Percentiles rank a stretch among this genome's conserved stretches.
Conservation (phyloP, 805 yeast genomes). For the Candida sakaeoensis region DNA sequence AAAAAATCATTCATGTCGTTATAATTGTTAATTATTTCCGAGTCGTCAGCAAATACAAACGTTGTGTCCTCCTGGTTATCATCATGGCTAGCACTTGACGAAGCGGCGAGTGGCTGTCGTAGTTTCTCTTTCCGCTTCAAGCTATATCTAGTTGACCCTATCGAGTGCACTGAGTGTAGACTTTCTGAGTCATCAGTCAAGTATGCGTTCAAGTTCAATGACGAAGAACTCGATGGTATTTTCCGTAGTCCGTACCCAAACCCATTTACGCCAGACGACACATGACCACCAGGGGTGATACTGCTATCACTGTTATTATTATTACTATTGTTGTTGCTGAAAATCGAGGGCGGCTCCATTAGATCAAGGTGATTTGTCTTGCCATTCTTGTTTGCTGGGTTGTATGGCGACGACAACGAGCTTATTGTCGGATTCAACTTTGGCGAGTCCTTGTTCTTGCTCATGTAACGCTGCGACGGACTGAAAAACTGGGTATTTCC, state of each 20-base stretch:
- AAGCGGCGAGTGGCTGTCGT: not conserved
- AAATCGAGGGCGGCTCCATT: conserved; percentile 37
- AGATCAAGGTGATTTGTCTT: conserved; percentile 20
- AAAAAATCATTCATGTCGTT: conserved; percentile 15
- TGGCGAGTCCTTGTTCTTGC: conserved; percentile 16
- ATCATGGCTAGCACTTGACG: not conserved
- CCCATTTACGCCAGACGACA: too few relatives aligned
- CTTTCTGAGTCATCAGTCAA: conserved; percentile 31
- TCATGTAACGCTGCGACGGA: conserved; percentile 36
- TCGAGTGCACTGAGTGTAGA: conserved; percentile 4
- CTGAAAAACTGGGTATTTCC: conserved; percentile 25
- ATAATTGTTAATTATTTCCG: conserved; percentile 9
- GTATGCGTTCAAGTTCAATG: conserved; percentile 40
- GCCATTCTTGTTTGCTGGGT: not conserved
- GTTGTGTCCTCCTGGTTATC: conserved; percentile 12
- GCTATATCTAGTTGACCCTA: conserved; percentile 2
- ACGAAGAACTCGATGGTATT: conserved; percentile 38
- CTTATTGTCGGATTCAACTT: conserved; percentile 25
- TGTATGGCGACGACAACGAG: conserved; percentile 22
- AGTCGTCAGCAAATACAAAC: conserved; percentile 11
- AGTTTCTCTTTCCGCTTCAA: conserved; percentile 1
- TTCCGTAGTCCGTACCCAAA: conserved; percentile 22
- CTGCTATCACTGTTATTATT: conserved; percentile 1
- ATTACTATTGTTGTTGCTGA: conserved; percentile 9
- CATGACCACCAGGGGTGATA: too few relatives aligned